Evolutionary conservation across 306 rosid species (phyloP).

Genomic region (Notholithocarpus densiflorus): DNA sequence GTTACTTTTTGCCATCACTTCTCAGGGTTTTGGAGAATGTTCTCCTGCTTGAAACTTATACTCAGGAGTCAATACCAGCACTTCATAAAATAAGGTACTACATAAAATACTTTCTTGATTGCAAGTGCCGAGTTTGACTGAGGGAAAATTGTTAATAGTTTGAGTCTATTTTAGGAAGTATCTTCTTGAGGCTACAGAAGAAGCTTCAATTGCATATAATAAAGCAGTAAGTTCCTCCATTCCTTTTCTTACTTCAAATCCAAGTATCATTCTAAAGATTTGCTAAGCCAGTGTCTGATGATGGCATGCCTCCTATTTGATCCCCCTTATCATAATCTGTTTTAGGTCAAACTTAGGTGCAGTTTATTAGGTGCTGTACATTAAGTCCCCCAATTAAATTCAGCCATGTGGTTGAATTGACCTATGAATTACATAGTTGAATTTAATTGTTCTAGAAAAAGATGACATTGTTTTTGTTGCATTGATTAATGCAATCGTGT

Average conservation of each 20-base stretch:
- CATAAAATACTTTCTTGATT: slow-evolving; percentile 2
- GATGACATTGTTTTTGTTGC: too few relatives aligned
- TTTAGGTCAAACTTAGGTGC: background rate
- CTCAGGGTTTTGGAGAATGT: slow-evolving; percentile 74
- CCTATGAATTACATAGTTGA: too few relatives aligned
- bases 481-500: too few relatives aligned
- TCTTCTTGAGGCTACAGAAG: slow-evolving; percentile 88
- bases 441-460: too few relatives aligned
- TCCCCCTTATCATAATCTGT: background rate
- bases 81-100: slow-evolving; percentile 80
- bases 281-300: background rate
- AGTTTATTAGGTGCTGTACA: too few relatives aligned
- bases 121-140: slow-evolving; percentile 4
- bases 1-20: slow-evolving; percentile 6
- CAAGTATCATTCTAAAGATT: background rate
- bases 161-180: slow-evolving; percentile 52
- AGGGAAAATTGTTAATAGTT: background rate
- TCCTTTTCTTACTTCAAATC: background rate
- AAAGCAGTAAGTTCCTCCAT: slow-evolving; percentile 66
- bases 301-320: background rate
- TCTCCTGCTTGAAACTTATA: slow-evolving; percentile 72
- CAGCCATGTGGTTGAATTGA: too few relatives aligned
- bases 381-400: too few relatives aligned
- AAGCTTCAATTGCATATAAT: slow-evolving; percentile 78
- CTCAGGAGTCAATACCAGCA: slow-evolving; percentile 77